phyloP scores from a whole-genome alignment of 176 grass and related monocot genomes.

The Tuctoria greenei region DNA sequence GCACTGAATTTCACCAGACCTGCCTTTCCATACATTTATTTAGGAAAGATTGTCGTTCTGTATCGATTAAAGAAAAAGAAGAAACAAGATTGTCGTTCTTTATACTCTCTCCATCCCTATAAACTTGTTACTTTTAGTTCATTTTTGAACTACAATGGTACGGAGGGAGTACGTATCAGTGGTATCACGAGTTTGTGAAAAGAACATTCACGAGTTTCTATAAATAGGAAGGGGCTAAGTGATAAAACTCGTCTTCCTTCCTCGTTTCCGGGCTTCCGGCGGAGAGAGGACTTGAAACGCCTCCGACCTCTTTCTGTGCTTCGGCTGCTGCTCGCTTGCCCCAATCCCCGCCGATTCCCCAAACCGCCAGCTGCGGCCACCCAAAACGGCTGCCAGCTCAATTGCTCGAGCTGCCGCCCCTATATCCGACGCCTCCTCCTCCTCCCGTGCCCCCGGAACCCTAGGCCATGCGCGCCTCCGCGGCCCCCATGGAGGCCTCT shows the following conservation, averaged over 20 bases:
- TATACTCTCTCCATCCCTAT: too few species aligned
- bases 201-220: too few species aligned
- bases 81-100: too few species aligned
- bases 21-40: not conserved
- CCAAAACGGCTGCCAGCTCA: not conserved
- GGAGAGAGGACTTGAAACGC: not conserved
- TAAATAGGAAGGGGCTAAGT: not conserved
- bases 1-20: not conserved
- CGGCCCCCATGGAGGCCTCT: constrained; percentile 34
- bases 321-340: not conserved
- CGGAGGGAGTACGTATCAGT: too few species aligned
- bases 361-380: not conserved
- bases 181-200: too few species aligned
- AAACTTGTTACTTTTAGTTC: too few species aligned
- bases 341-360: not conserved
- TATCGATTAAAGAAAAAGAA: too few species aligned
- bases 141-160: too few species aligned
- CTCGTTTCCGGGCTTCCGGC: constrained; percentile 13
- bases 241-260: constrained; percentile 6
- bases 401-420: not conserved
- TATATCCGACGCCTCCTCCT: not conserved
- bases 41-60: too few species aligned
- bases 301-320: too few species aligned
- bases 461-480: constrained; percentile 44
- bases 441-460: constrained; percentile 24